Percentiles rank a stretch among this genome's conserved stretches.
Evolutionary conservation across 208 protist genomes (phyloP).

Genomic region (Tetramitus jugosus): DNA sequence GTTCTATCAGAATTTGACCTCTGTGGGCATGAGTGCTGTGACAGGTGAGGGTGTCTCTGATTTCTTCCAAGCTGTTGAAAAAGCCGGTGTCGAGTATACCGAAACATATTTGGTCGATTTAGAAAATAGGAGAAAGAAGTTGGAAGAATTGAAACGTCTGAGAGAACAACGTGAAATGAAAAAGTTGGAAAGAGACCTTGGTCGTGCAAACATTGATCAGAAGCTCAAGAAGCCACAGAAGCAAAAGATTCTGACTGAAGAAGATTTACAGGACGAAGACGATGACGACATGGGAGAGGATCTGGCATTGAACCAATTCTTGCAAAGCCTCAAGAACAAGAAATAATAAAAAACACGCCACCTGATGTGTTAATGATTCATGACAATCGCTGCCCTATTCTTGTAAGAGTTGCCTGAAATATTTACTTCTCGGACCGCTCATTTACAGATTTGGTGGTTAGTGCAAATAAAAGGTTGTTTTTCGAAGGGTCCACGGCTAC

Average conservation of each 20-base stretch:
- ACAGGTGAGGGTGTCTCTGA: constrained; percentile 46
- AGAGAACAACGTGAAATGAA: background rate
- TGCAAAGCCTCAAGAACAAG: too few species aligned
- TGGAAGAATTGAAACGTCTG: background rate
- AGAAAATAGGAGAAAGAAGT: background rate
- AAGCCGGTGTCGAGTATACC: background rate
- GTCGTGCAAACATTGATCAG: background rate
- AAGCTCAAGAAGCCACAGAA: background rate
- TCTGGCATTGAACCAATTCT: background rate
- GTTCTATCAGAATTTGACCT: constrained; percentile 83
- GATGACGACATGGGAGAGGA: background rate
- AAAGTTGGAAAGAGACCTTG: background rate
- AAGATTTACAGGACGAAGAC: background rate
- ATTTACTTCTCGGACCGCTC: too few species aligned
- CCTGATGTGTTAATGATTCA: too few species aligned
- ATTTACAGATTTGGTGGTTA: too few species aligned
- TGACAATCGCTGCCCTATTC: too few species aligned
- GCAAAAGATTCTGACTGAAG: background rate
- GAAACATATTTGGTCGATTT: constrained; percentile 9
- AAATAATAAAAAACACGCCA: too few species aligned
- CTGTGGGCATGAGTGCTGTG: constrained; percentile 80
- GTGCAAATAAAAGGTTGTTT: too few species aligned
- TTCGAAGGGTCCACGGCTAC: too few species aligned
- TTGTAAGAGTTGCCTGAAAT: too few species aligned
- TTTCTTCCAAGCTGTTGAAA: background rate